phyloP scores from a whole-genome alignment of 2,329 filamentous ascomycete species.

The Coniochaeta sp. region DNA sequence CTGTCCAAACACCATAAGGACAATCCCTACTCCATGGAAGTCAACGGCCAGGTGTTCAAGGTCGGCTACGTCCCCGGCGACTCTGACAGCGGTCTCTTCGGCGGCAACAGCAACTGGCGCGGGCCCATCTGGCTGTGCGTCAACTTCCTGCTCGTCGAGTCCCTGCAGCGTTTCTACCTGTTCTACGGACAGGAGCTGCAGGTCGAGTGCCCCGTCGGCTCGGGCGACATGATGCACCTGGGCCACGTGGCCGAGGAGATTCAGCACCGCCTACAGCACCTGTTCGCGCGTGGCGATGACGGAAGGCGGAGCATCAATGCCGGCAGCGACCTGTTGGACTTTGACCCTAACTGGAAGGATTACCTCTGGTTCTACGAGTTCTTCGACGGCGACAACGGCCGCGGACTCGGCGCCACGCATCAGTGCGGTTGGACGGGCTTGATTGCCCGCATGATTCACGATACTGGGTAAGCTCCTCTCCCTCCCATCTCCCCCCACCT shows the following conservation, averaged over 20 bases:
- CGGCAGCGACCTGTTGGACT: slow-evolving; percentile 79
- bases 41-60: slow-evolving; percentile 82
- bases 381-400: slow-evolving; percentile 87
- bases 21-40: slow-evolving; percentile 88
- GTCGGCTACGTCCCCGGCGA: slow-evolving; percentile 93
- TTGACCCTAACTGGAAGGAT: slow-evolving; percentile 88
- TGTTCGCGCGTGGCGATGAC: slow-evolving; percentile 78
- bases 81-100: slow-evolving; percentile 90
- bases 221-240: slow-evolving; percentile 90
- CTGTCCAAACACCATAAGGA: slow-evolving; percentile 88
- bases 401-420: slow-evolving; percentile 84
- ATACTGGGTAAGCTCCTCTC: slow-evolving; percentile 71
- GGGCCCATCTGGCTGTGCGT: slow-evolving; percentile 94
- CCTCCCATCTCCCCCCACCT: background rate
- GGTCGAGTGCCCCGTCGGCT: slow-evolving; percentile 90
- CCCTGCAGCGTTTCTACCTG: slow-evolving; percentile 89
- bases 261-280: slow-evolving; percentile 87
- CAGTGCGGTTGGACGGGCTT: slow-evolving; percentile 96
- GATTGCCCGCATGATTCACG: slow-evolving; percentile 94
- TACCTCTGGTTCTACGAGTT: slow-evolving; percentile 96
- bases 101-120: slow-evolving; percentile 97
- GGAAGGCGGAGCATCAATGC: slow-evolving; percentile 84
- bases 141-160: slow-evolving; percentile 91
- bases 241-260: slow-evolving; percentile 92
- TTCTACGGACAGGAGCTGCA: slow-evolving; percentile 87